These are phyloP conservation scores for Corchorus capsularis DNA, from an alignment of 345 rosid species.

Conservation along the genomic window DNA sequence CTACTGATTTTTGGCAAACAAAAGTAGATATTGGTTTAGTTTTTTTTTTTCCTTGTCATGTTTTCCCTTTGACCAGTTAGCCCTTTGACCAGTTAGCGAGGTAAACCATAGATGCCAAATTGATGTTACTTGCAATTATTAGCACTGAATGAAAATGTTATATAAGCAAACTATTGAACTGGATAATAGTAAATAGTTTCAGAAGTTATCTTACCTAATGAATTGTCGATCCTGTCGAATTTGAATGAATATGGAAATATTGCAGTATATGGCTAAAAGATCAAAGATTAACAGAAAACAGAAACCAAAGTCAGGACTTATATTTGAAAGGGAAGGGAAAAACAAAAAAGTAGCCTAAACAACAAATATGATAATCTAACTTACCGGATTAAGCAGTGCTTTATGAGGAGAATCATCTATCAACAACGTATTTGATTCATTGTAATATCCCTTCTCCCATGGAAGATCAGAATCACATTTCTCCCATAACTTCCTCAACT, in stretches of 20 bases:
- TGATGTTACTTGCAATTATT: not conserved
- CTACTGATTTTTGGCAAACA: not conserved
- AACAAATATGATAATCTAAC: constrained; percentile 28
- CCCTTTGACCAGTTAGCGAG: not conserved
- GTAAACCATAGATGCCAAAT: not conserved
- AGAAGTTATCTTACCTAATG: constrained; percentile 54
- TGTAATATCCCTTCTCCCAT: constrained; percentile 62
- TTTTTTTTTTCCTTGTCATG: not conserved
- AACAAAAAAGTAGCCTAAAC: not conserved
- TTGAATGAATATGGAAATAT: constrained; percentile 73
- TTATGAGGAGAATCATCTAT: constrained; percentile 94
- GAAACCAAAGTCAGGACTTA: constrained; percentile 10
- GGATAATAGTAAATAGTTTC: not conserved
- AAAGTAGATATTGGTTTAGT: not conserved
- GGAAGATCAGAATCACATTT: constrained; percentile 61
- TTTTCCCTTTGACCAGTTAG: not conserved
- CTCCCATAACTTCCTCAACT: constrained; percentile 73
- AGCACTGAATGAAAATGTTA: not conserved
- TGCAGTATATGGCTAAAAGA: constrained; percentile 63
- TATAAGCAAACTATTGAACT: not conserved
- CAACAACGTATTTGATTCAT: constrained; percentile 77
- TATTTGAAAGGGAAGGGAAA: not conserved
- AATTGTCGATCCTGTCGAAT: constrained; percentile 46
- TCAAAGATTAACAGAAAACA: constrained; percentile 17
- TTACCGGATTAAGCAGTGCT: constrained; percentile 92